phyloP scores from a whole-genome alignment of 2,329 filamentous ascomycete genomes.

The Epichloe coenophiala region DNA sequence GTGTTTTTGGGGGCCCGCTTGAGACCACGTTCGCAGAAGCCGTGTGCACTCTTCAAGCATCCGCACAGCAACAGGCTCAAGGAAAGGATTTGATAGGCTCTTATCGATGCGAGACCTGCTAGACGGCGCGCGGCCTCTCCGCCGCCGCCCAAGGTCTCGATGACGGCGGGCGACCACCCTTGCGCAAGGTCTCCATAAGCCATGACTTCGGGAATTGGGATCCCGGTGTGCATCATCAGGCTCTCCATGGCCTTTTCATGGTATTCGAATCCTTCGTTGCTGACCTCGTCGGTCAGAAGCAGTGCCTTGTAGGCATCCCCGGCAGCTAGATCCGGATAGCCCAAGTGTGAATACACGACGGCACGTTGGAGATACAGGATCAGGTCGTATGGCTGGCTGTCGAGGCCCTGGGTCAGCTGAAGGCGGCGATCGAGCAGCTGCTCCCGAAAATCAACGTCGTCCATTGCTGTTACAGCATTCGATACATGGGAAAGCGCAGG shows the following conservation, averaged over 20 bases:
- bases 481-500: not conserved
- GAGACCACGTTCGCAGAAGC: conserved; percentile 51
- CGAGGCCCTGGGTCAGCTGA: conserved; percentile 42
- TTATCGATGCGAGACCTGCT: conserved; percentile 36
- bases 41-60: conserved; percentile 53
- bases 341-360: conserved; percentile 55
- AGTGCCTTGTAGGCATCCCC: conserved; percentile 85
- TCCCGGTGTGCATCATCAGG: conserved; percentile 23
- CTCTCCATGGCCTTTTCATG: conserved; percentile 52
- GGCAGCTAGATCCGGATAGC: conserved; percentile 79
- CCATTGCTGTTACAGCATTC: conserved; percentile 12
- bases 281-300: conserved; percentile 70
- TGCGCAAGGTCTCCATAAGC: conserved; percentile 27
- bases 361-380: conserved; percentile 58
- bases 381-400: conserved; percentile 42
- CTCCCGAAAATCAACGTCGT: conserved; percentile 24
- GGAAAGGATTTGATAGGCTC: conserved; percentile 45
- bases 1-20: conserved; percentile 38
- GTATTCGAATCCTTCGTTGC: conserved; percentile 71
- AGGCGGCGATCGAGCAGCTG: conserved; percentile 40
- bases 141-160: conserved; percentile 20
- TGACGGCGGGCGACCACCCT: conserved; percentile 19
- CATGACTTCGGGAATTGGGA: conserved; percentile 31
- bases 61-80: conserved; percentile 49
- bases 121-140: conserved; percentile 26